Percentiles rank a stretch among this genome's conserved stretches.
Conservation (phyloP, 768 basidiomycete species). For the button mushroom (Agaricus bisporus) region DNA sequence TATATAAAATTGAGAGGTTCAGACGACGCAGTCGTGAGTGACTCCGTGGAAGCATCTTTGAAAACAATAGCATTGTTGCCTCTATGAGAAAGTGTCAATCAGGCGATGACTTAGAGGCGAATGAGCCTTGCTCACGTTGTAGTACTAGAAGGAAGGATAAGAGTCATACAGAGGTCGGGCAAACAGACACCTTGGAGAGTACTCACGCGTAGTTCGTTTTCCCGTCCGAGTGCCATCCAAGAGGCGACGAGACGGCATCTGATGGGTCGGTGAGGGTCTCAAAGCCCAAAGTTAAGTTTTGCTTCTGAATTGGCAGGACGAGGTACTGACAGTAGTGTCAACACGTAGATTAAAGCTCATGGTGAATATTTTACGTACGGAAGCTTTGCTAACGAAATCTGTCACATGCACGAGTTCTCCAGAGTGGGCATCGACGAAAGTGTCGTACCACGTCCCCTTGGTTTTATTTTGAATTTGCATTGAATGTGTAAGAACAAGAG, state of each 20-base stretch:
- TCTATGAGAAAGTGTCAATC: slow-evolving; percentile 14
- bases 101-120: slow-evolving; percentile 29
- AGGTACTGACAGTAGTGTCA: slow-evolving; percentile 23
- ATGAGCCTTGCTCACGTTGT: slow-evolving; percentile 25
- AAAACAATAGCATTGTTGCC: slow-evolving; percentile 35
- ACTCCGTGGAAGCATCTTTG: slow-evolving; percentile 19
- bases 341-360: neutral
- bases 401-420: slow-evolving; percentile 39
- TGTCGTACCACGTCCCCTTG: slow-evolving; percentile 45
- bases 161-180: neutral
- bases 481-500: slow-evolving; percentile 30
- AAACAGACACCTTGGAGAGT: too few species aligned
- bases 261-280: slow-evolving; percentile 39
- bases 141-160: slow-evolving; percentile 6
- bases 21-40: slow-evolving; percentile 30
- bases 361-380: slow-evolving; percentile 17
- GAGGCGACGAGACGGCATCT: slow-evolving; percentile 42
- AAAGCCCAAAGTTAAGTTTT: slow-evolving; percentile 38
- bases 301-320: slow-evolving; percentile 39
- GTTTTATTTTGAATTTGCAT: slow-evolving; percentile 27
- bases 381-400: slow-evolving; percentile 39
- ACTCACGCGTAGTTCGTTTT: slow-evolving; percentile 13
- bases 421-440: slow-evolving; percentile 47
- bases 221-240: slow-evolving; percentile 32
- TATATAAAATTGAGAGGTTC: slow-evolving; percentile 33